phyloP scores from a whole-genome alignment of 345 rosid species.

The Arabis hirsuta region DNA sequence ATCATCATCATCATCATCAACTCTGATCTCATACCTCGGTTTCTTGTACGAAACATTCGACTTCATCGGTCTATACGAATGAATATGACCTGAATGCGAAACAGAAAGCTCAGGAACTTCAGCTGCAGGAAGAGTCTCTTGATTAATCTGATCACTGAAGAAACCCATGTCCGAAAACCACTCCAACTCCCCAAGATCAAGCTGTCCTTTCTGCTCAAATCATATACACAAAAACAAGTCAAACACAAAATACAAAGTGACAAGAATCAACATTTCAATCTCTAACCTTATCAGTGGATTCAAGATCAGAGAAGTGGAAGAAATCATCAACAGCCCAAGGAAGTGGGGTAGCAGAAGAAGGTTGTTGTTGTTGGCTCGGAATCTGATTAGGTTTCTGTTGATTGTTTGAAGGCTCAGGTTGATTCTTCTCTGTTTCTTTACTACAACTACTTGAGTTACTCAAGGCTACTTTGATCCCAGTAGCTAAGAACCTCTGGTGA shows the following conservation, averaged over 20 bases:
- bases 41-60: constrained; percentile 65
- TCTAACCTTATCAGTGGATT: constrained; percentile 71
- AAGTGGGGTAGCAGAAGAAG: constrained; percentile 46
- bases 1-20: constrained; percentile 59
- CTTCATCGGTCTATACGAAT: constrained; percentile 57
- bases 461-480: constrained; percentile 85
- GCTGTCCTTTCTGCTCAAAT: constrained; percentile 67
- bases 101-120: constrained; percentile 88
- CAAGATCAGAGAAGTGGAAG: constrained; percentile 69
- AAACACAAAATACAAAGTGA: background rate
- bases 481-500: constrained; percentile 90
- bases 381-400: constrained; percentile 49
- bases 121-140: constrained; percentile 72
- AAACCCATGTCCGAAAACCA: constrained; percentile 85
- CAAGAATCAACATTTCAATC: background rate
- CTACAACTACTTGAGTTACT: constrained; percentile 59
- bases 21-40: constrained; percentile 64
- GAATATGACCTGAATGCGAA: constrained; percentile 41
- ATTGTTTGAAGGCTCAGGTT: constrained; percentile 64
- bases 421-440: constrained; percentile 51
- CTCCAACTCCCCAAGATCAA: constrained; percentile 77
- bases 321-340: constrained; percentile 85
- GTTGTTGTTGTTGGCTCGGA: constrained; percentile 49
- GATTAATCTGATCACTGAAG: constrained; percentile 62
- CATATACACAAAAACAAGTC: background rate